Evolutionary conservation across 163 green algal genomes (phyloP).

Genomic region (Trebouxia gelatinosa): DNA sequence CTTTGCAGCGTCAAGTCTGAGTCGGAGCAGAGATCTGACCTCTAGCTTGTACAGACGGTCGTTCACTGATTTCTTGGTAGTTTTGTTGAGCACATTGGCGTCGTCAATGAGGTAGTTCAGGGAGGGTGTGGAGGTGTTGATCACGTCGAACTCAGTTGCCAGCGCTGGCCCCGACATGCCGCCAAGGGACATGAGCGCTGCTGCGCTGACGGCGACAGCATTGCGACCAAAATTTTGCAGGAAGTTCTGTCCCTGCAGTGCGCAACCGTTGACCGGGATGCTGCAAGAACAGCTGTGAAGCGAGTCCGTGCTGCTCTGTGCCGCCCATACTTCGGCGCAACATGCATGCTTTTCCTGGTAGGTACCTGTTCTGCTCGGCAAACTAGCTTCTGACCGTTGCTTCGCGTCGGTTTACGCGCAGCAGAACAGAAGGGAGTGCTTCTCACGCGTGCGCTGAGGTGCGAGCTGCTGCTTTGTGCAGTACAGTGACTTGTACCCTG

Average conservation of each 20-base stretch:
- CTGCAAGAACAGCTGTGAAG: not conserved
- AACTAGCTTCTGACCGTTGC: no score
- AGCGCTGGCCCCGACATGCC: constrained; percentile 43
- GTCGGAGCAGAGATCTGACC: constrained; percentile 35
- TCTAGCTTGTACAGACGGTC: constrained; percentile 81
- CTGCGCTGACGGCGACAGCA: constrained; percentile 47
- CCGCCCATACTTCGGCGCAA: no score
- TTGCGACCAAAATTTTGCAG: not conserved
- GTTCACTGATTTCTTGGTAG: constrained; percentile 70
- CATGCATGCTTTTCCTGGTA: no score
- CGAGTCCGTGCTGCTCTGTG: not conserved
- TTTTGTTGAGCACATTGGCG: constrained; percentile 82
- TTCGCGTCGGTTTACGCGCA: no score
- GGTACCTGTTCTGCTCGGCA: no score
- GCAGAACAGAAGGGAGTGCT: no score
- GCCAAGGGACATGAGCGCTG: constrained; percentile 40
- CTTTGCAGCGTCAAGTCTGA: not conserved
- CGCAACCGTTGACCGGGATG: no score
- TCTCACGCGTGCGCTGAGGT: no score
- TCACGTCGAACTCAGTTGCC: constrained; percentile 76
- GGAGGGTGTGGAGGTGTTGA: constrained; percentile 65
- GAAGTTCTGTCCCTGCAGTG: no score
- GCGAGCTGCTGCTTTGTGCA: no score
- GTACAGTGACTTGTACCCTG: no score
- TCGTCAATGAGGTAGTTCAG: constrained; percentile 88